A percentile compares a stretch with the other conserved stretches of the same genome.
These are phyloP conservation scores for Fusarium haematococcum DNA, from an alignment of 2,329 filamentous ascomycete genomes.

Conservation along the genomic window DNA sequence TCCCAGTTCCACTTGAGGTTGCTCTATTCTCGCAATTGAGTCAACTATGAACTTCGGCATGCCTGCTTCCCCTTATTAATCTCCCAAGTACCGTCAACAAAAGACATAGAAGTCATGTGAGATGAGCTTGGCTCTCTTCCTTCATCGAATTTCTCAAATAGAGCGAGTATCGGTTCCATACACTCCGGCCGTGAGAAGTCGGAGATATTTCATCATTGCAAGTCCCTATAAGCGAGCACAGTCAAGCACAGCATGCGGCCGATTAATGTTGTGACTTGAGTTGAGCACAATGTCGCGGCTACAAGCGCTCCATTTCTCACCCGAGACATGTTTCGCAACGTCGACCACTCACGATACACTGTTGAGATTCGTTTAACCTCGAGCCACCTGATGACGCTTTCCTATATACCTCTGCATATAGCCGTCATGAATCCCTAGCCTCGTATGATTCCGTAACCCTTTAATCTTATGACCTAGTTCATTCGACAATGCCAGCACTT, in stretches of 20 bases:
- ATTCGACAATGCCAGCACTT: too few relatives aligned
- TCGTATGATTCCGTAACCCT: not conserved
- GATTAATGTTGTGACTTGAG: not conserved
- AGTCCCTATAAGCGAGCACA: not conserved
- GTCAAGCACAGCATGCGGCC: not conserved
- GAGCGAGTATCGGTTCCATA: rapidly evolving
- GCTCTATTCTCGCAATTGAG: not conserved
- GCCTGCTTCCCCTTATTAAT: rapidly evolving
- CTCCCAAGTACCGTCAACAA: not conserved
- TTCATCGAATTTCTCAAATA: not conserved
- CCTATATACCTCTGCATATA: not conserved
- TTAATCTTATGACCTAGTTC: not conserved
- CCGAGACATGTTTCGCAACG: not conserved
- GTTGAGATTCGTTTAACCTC: not conserved
- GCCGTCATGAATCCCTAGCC: not conserved
- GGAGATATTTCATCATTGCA: not conserved
- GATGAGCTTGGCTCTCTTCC: rapidly evolving
- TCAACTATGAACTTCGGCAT: not conserved
- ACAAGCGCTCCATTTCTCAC: not conserved
- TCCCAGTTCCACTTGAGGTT: not conserved
- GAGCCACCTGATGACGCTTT: not conserved
- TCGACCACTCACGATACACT: not conserved
- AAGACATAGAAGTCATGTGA: too few relatives aligned
- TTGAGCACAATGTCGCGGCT: not conserved
- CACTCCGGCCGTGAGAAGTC: not conserved